Conservation (phyloP, 225 moss, liverwort and hornwort genomes). For the Marchantia paleacea region DNA sequence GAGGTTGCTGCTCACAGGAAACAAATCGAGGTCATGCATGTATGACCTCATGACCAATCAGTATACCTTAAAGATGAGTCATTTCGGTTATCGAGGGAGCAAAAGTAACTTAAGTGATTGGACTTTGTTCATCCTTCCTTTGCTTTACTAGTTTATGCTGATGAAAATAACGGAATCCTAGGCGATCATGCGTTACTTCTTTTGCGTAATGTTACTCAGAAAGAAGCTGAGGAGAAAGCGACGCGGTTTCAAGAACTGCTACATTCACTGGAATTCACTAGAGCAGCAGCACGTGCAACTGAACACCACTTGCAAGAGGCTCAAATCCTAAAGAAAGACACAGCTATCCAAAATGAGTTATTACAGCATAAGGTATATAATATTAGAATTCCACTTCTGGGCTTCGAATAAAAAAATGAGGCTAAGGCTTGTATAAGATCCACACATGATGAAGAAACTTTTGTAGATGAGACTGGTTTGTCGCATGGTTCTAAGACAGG, state of each 20-base stretch:
- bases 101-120: too few species aligned
- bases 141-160: too few species aligned
- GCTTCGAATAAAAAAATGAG: too few species aligned
- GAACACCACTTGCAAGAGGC: conserved; percentile 52
- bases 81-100: too few species aligned
- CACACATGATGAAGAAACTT: neutral
- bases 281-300: conserved; percentile 43
- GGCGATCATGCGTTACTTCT: neutral
- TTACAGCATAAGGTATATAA: conserved; percentile 60
- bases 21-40: conserved; percentile 23
- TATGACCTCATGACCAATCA: conserved; percentile 3
- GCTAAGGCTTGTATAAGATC: neutral
- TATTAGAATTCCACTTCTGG: neutral
- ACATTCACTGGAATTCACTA: conserved; percentile 53
- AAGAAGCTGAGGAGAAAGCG: conserved; percentile 39
- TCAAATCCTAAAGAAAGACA: conserved; percentile 50
- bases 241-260: conserved; percentile 54
- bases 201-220: conserved; percentile 13
- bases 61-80: too few species aligned
- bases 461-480: neutral
- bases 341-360: conserved; percentile 56
- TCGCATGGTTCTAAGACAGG: neutral
- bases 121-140: too few species aligned
- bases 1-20: conserved; percentile 14
- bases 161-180: neutral